These are phyloP conservation scores for Boletus reticuloceps DNA, from an alignment of 768 basidiomycete genomes.

Conservation along the genomic window DNA sequence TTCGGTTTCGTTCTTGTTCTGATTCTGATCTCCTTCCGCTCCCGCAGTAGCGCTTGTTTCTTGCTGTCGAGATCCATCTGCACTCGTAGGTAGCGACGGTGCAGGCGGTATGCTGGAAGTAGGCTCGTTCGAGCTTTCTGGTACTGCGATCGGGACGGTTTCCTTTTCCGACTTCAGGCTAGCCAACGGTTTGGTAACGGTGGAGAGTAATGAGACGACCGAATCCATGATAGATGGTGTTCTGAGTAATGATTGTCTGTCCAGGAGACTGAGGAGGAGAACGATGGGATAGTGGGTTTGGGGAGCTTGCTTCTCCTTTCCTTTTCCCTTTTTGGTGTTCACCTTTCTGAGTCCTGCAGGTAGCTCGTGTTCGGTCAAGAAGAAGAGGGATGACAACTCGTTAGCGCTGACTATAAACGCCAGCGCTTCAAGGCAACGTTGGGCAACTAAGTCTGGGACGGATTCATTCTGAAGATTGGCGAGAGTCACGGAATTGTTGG, in stretches of 20 bases:
- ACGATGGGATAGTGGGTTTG: conserved; percentile 92
- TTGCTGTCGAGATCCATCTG: conserved; percentile 11
- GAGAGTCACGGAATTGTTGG: conserved; percentile 46
- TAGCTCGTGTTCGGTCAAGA: conserved; percentile 93
- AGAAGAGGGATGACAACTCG: conserved; percentile 83
- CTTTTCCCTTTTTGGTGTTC: conserved; percentile 85
- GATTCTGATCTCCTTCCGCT: conserved; percentile 19
- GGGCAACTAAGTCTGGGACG: conserved; percentile 89
- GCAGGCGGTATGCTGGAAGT: conserved; percentile 4
- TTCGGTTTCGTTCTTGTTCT: conserved; percentile 24
- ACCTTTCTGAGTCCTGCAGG: conserved; percentile 70
- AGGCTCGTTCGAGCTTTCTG: conserved; percentile 15
- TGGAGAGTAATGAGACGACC: conserved; percentile 82
- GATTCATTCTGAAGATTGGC: conserved; percentile 66
- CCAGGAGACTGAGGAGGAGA: conserved; percentile 81
- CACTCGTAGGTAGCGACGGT: neutral
- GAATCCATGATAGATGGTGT: conserved; percentile 92
- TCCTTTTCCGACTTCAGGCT: conserved; percentile 55
- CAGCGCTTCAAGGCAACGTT: conserved; percentile 90
- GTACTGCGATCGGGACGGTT: conserved; percentile 19
- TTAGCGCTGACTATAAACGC: conserved; percentile 85
- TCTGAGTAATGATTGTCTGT: conserved; percentile 80
- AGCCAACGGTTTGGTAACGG: conserved; percentile 80
- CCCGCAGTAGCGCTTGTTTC: conserved; percentile 15
- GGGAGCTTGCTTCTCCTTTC: conserved; percentile 82